Conservation (phyloP, 2,329 filamentous ascomycete species). For the Sporothrix euskadiensis region DNA sequence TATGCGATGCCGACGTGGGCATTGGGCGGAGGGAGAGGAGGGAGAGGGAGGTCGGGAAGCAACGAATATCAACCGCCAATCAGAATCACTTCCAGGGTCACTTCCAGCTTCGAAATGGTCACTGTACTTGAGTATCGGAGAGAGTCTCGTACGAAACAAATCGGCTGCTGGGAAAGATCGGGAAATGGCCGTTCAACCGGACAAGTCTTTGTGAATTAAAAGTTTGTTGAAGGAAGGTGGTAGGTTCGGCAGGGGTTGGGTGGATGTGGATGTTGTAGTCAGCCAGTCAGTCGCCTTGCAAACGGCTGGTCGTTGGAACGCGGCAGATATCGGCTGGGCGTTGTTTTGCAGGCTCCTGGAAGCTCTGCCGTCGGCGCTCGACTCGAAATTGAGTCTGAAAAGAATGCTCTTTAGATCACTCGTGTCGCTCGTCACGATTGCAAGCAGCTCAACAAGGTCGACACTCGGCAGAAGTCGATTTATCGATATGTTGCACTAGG, state of each 20-base stretch:
- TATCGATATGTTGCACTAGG: background rate
- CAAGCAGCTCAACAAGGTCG: background rate
- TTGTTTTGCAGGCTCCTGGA: background rate
- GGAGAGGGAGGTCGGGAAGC: background rate
- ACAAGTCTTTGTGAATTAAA: background rate
- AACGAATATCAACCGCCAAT: background rate
- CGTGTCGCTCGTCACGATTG: background rate
- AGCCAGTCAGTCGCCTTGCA: background rate
- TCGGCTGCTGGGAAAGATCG: background rate
- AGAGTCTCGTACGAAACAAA: background rate
- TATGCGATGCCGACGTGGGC: constrained; percentile 43
- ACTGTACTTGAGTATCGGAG: background rate
- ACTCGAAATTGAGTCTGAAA: background rate
- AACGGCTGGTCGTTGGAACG: constrained; percentile 17
- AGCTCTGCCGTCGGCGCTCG: background rate
- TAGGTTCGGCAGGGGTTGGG: background rate
- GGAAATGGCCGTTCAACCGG: constrained; percentile 12
- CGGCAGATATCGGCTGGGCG: constrained; percentile 18
- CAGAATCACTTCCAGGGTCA: background rate
- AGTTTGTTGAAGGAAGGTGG: background rate
- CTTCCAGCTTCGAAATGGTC: background rate
- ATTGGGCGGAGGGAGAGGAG: constrained; percentile 35
- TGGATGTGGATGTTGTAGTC: background rate
- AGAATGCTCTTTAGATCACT: background rate
- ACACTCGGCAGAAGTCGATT: background rate